A percentile compares a stretch with the other conserved stretches of the same genome.
Conservation (phyloP, 1,284 basidiomycete genomes). For the Wolfiporia cocos region DNA sequence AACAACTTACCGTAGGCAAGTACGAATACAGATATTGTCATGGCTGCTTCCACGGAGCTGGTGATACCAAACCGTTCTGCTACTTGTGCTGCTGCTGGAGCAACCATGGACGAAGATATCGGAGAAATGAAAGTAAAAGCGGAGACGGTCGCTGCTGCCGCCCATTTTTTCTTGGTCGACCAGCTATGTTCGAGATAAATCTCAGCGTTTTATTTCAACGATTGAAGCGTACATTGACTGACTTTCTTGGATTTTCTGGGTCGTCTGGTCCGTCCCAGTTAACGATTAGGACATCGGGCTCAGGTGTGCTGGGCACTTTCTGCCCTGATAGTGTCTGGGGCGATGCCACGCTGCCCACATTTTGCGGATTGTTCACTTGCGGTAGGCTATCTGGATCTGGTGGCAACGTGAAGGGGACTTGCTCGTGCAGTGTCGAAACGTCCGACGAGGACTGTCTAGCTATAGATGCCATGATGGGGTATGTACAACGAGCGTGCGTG, state of each 20-base stretch:
- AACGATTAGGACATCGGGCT: slow-evolving; percentile 28
- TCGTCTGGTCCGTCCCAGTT: slow-evolving; percentile 57
- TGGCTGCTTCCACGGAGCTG: slow-evolving; percentile 38
- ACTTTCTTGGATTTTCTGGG: slow-evolving; percentile 58
- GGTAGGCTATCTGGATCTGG: too few species aligned
- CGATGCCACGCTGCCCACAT: too few species aligned
- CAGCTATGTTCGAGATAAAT: slow-evolving; percentile 33
- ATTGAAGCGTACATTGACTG: slow-evolving; percentile 8
- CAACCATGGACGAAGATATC: slow-evolving; percentile 60
- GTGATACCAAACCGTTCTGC: slow-evolving; percentile 49
- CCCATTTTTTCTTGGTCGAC: slow-evolving; percentile 49
- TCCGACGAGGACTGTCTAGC: too few species aligned
- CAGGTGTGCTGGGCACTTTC: too few species aligned
- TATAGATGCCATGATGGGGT: too few species aligned
- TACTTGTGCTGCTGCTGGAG: slow-evolving; percentile 50
- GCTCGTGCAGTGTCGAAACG: too few species aligned
- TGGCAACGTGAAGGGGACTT: too few species aligned
- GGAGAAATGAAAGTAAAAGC: slow-evolving; percentile 56
- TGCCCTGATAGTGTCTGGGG: too few species aligned
- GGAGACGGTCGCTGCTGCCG: slow-evolving; percentile 49
- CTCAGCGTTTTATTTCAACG: slow-evolving; percentile 2
- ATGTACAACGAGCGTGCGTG: too few species aligned
- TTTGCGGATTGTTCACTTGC: too few species aligned
- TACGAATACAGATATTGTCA: slow-evolving; percentile 61
- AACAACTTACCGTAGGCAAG: slow-evolving; percentile 46